These are phyloP conservation scores for Entomortierella chlamydospora DNA, from an alignment of 192 early-diverging fungal species.

Conservation along the genomic window DNA sequence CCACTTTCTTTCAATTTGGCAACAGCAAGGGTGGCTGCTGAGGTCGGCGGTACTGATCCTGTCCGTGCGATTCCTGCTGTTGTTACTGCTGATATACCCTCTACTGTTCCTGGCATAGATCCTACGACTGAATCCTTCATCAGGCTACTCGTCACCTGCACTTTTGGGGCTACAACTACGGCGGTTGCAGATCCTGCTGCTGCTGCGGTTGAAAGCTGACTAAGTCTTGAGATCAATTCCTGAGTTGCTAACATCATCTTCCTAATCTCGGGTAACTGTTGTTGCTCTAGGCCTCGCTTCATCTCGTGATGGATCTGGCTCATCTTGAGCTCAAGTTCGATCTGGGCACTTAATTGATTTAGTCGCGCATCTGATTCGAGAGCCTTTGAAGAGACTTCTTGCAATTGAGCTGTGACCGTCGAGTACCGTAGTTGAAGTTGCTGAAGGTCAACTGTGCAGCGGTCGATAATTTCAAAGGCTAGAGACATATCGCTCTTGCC, in stretches of 20 bases:
- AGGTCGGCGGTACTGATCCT: not conserved
- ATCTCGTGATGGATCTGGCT: slow-evolving; percentile 41
- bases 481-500: slow-evolving; percentile 49
- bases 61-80: not conserved
- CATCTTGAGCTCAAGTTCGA: slow-evolving; percentile 41
- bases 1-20: slow-evolving; percentile 13
- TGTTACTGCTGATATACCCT: not conserved
- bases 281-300: slow-evolving; percentile 31
- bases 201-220: slow-evolving; percentile 28
- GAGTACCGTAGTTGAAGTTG: slow-evolving; percentile 33
- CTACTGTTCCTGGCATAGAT: not conserved
- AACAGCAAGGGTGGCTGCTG: slow-evolving; percentile 2
- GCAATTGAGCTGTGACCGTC: slow-evolving; percentile 8
- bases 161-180: slow-evolving; percentile 29
- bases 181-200: slow-evolving; percentile 45
- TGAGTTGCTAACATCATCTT: slow-evolving; percentile 44
- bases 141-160: not conserved
- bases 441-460: slow-evolving; percentile 40
- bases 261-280: slow-evolving; percentile 38
- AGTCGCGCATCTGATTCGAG: slow-evolving; percentile 46
- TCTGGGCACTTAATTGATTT: slow-evolving; percentile 23
- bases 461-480: slow-evolving; percentile 47
- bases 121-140: not conserved
- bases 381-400: slow-evolving; percentile 22
- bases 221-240: slow-evolving; percentile 38